Percentiles rank a stretch among this genome's conserved stretches.
Evolutionary conservation across 495 filamentous ascomycete genomes (phyloP).

Genomic region (Hyaloscypha finlandica): DNA sequence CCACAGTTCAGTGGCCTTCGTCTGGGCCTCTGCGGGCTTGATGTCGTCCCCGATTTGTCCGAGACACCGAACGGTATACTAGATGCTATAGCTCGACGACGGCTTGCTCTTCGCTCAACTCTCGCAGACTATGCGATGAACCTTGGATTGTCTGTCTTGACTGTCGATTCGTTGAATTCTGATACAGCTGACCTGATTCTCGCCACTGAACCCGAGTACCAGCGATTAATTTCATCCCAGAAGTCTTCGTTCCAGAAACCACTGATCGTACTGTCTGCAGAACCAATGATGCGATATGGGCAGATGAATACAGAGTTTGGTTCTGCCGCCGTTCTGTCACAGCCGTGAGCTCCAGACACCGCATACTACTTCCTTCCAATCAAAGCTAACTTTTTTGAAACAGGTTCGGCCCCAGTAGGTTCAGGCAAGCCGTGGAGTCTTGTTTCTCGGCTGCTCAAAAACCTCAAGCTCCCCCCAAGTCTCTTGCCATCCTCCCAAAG

Average conservation of each 20-base stretch:
- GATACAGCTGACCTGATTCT: constrained; percentile 6
- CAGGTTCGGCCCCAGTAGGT: not conserved
- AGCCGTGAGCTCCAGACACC: constrained; percentile 2
- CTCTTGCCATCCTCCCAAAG: not conserved
- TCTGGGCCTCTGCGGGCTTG: constrained; percentile 18
- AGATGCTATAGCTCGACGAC: not conserved
- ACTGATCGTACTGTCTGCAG: constrained; percentile 1
- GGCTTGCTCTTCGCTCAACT: not conserved
- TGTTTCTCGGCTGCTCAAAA: not conserved
- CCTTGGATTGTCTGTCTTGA: constrained; percentile 6
- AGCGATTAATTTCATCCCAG: not conserved
- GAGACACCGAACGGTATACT: constrained; percentile 13
- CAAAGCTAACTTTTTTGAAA: not conserved
- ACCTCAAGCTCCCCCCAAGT: not conserved
- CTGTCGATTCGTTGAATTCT: not conserved
- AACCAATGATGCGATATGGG: not conserved
- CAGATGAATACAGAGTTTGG: not conserved
- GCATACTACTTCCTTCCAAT: not conserved
- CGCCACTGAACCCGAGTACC: not conserved
- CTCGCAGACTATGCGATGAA: not conserved
- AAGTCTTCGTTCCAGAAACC: not conserved
- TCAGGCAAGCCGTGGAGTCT: not conserved
- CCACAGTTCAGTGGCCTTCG: not conserved
- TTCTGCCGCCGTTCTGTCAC: not conserved
- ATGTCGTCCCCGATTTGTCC: not conserved